phyloP scores from a whole-genome alignment of 805 yeast genomes.

The Starmerella lactis-condensi region DNA sequence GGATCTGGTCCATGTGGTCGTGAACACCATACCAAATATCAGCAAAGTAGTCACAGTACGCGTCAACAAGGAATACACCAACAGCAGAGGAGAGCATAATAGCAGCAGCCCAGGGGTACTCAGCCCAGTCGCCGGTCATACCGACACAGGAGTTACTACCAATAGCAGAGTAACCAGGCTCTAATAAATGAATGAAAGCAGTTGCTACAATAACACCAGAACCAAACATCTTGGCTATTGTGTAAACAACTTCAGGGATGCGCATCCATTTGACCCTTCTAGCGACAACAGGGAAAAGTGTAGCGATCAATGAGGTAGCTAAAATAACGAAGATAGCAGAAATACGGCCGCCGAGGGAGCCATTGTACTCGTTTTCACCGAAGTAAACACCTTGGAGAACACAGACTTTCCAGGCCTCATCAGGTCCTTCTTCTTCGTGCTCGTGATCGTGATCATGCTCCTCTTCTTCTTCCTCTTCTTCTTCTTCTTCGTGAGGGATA shows the following conservation, averaged over 20 bases:
- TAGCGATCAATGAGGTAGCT: conserved; percentile 28
- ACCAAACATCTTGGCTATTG: conserved; percentile 35
- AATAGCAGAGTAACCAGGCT: conserved; percentile 23
- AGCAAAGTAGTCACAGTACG: conserved; percentile 30
- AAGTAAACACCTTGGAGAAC: conserved; percentile 27
- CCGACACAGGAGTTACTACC: conserved; percentile 27
- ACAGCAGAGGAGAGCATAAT: conserved; percentile 33
- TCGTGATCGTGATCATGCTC: no score
- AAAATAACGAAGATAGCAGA: conserved; percentile 47
- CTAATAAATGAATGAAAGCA: conserved; percentile 48
- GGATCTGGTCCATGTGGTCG: conserved; percentile 12
- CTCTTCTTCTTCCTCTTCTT: no score
- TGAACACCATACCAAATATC: conserved; percentile 13
- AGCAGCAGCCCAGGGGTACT: conserved; percentile 41
- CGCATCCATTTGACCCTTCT: conserved; percentile 14
- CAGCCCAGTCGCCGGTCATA: conserved; percentile 29
- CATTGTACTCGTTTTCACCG: conserved; percentile 28
- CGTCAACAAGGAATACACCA: conserved; percentile 31
- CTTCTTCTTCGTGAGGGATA: no score
- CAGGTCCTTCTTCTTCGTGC: no score
- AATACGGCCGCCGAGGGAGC: conserved; percentile 30
- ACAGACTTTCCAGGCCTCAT: conserved; percentile 28
- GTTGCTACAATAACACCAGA: conserved; percentile 65
- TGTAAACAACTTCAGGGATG: conserved; percentile 21
- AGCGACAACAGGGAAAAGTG: conserved; percentile 30